phyloP scores from a whole-genome alignment of 2,329 filamentous ascomycete genomes.

The Phialocephala sp. region DNA sequence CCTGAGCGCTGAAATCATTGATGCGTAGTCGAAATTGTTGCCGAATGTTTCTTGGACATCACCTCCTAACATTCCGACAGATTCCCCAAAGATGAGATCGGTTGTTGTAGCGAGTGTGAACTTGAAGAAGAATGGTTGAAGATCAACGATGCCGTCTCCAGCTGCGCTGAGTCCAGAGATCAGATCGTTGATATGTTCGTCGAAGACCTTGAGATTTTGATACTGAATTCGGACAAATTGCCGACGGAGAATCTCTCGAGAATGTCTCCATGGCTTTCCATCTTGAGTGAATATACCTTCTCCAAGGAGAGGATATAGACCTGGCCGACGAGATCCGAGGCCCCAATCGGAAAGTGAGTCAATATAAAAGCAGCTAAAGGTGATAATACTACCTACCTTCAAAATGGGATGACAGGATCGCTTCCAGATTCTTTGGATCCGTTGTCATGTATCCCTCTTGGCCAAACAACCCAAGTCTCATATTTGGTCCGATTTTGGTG shows the following conservation, averaged over 20 bases:
- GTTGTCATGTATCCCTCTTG: neutral
- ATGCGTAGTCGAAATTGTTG: slow-evolving; percentile 4
- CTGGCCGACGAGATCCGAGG: neutral
- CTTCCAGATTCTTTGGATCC: neutral
- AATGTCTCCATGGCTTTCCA: slow-evolving; percentile 6
- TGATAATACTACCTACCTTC: neutral
- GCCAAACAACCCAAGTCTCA: neutral
- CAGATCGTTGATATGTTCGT: neutral
- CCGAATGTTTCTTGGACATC: neutral
- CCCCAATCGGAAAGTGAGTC: neutral
- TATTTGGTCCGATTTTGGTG: neutral
- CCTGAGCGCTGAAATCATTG: neutral
- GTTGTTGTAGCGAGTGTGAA: slow-evolving; percentile 12
- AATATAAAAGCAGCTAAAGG: neutral
- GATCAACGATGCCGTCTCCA: neutral
- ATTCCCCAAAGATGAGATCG: slow-evolving; percentile 8
- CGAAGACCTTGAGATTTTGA: slow-evolving; percentile 1
- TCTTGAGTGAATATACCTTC: slow-evolving; percentile 11
- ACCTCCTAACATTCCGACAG: neutral
- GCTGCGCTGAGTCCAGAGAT: neutral
- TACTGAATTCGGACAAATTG: slow-evolving; percentile 11
- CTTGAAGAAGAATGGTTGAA: slow-evolving; percentile 8
- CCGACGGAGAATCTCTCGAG: neutral
- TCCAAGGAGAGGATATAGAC: slow-evolving; percentile 3
- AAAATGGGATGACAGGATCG: slow-evolving; percentile 5